Base-by-base conservation (phyloP, 495 filamentous ascomycete species). In the Darksidea phi region DNA sequence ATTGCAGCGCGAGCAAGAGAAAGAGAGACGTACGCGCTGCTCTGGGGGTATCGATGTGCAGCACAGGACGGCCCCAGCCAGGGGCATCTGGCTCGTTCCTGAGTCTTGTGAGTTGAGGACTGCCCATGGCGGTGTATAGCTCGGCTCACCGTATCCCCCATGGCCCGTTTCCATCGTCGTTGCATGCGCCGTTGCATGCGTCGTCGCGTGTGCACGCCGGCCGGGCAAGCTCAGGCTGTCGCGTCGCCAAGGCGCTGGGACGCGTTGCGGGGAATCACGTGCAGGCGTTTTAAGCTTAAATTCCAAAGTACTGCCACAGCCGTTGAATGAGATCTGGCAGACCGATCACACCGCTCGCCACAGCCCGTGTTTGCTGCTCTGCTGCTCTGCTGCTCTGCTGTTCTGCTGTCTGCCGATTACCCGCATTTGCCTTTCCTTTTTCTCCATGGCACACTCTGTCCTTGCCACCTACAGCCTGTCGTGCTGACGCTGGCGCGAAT, bases 31-130 rank as follows among this genome's bases (percentile, higher is more conserved):
- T 78, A 95, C 93, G 70, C 91, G 85, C 67, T 86, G 78, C 67
- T 97, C 92, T 37, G 88, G 79, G 21, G 86, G 77, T 42, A 98
- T 86, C 26, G 87, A 89, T 21, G 94, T 98, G 73, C 91, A 96
- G 78, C 94, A 98, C 61, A 98, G 78, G 49, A 96, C 83, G 50
- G 90, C 84, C 52, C 91, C 90, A 56, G 76, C 76, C 62, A 98
- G 85, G 50, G 94, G 93, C 42, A 64, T 59, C 43, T 69, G 64
- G 26, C 54, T 62, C 2, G 43, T 69, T 15, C 50, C 73, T 73
- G 56, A 20, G 34, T 8, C 11, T 6, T 26, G 49, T 63, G 20
- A 66, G 54, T 48, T 49, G 20, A 2, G 25, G 8, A 21, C 34
- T n/a, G 36, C 17, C n/a, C 15, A 25, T 23, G 21, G 21, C 11